Base-by-base conservation (phyloP, 805 yeast genomes). In the Nakazawaea ishiwadae region DNA sequence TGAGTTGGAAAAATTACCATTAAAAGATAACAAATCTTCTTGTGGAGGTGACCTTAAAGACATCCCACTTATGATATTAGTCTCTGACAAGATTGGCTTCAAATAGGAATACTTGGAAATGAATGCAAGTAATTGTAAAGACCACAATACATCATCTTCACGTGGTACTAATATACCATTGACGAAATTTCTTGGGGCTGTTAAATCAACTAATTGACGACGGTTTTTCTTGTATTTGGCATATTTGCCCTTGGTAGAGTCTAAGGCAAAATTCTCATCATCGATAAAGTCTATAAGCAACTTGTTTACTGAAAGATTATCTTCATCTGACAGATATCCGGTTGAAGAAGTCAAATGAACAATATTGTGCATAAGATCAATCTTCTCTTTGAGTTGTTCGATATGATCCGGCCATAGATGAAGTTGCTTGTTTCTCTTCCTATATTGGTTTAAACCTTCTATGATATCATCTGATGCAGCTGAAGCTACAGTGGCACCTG, bases 111-210 rank as follows among this genome's bases (percentile, higher is more conserved):
- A 91, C 60, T 91, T 91, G 4, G 97, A 89, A 31, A 90, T 86
- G 60, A 89, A 91, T 11, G 98, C 98, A 38, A 93, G 62, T 16
- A 93, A 70, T 60, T 91, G 98, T 40, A 91, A 67, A 4, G 96
- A 84, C 96, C 96, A 89, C 28, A 88, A 81, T 14, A 91, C 86
- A 56, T 91, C 99, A 57, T 91, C 97, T 48, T 86, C 95, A 43
- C 87, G 75, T 1, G 97, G 97, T 5, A 89, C 74, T n/a, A 90
- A 71, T 17, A 81, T 78, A 1, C 96, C 95, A 31, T 83, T 63
- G 35, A 68, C 60, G 51, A 80, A 80, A 18, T 62, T 61, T 39
- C 87, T 66, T 17, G 85, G 85, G 14, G 50, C 40, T 8, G 48
- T 38, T 37, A 42, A 21, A 11, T 41, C 44, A 9, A 41, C 36